These are phyloP conservation scores for Porphyra umbilicalis DNA, from an alignment of 31 red algal genomes.

Conservation along the genomic window DNA sequence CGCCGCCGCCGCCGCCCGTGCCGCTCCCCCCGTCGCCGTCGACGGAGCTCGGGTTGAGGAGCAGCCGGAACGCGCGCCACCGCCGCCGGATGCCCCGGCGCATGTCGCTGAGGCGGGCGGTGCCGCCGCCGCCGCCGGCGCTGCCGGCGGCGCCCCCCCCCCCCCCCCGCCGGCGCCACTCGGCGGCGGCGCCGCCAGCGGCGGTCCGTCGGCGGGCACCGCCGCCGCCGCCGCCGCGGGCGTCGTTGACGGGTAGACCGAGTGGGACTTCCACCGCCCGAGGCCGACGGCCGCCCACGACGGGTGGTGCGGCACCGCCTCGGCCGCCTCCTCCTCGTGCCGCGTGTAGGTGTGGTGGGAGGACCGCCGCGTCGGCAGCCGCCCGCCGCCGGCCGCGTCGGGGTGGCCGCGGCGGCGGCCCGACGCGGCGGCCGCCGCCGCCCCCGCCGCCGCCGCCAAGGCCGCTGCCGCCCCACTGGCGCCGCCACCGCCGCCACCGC, in stretches of 20 bases:
- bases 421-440: too few relatives aligned
- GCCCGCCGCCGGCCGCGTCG: too few relatives aligned
- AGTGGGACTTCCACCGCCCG: background rate
- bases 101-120: background rate
- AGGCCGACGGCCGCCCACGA: background rate
- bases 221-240: too few relatives aligned
- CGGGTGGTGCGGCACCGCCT: background rate
- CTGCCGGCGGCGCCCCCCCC: background rate
- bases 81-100: background rate
- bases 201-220: too few relatives aligned
- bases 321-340: background rate
- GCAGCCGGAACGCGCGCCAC: background rate
- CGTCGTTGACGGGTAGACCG: background rate
- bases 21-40: background rate
- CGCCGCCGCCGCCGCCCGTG: background rate
- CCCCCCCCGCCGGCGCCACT: background rate
- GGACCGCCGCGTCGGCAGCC: background rate
- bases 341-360: background rate
- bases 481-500: too few relatives aligned
- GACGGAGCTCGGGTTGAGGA: background rate
- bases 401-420: too few relatives aligned
- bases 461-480: too few relatives aligned
- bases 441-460: too few relatives aligned
- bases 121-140: background rate
- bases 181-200: too few relatives aligned